Evolutionary conservation across 768 basidiomycete genomes (phyloP).

Genomic region (Tylopilus rubrobrunneus): DNA sequence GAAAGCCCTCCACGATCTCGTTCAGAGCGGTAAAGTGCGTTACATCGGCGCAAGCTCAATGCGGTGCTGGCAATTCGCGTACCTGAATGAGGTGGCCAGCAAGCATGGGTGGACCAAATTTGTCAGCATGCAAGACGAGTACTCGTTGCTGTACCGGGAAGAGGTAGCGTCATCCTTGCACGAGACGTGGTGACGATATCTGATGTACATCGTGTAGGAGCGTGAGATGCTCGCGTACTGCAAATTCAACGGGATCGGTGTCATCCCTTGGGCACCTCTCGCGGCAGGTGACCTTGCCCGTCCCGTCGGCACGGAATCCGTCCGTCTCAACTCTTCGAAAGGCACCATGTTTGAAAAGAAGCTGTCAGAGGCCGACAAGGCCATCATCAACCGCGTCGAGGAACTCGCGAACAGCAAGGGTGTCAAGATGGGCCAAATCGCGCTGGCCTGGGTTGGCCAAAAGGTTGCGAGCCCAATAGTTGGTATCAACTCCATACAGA

Average conservation of each 20-base stretch:
- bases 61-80: constrained; percentile 45
- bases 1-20: constrained; percentile 46
- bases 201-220: constrained; percentile 24
- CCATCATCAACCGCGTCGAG: constrained; percentile 11
- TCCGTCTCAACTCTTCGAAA: neutral
- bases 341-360: neutral
- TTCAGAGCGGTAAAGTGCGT: constrained; percentile 39
- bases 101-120: constrained; percentile 49
- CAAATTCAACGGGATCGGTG: constrained; percentile 40
- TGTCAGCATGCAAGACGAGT: constrained; percentile 50
- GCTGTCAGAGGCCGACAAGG: neutral
- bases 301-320: neutral
- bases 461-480: constrained; percentile 46
- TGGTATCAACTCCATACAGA: constrained; percentile 33
- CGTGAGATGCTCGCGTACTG: constrained; percentile 46
- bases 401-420: constrained; percentile 39
- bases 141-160: constrained; percentile 50
- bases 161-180: constrained; percentile 30
- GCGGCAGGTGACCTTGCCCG: too few relatives aligned
- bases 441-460: constrained; percentile 37
- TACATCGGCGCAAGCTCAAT: constrained; percentile 50
- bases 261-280: too few relatives aligned
- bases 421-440: constrained; percentile 43
- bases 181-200: too few relatives aligned
- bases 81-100: constrained; percentile 42